A percentile compares a stretch with the other conserved stretches of the same genome.
Conservation (phyloP, 1,284 basidiomycete genomes). For the Neonothopanus nambi region DNA sequence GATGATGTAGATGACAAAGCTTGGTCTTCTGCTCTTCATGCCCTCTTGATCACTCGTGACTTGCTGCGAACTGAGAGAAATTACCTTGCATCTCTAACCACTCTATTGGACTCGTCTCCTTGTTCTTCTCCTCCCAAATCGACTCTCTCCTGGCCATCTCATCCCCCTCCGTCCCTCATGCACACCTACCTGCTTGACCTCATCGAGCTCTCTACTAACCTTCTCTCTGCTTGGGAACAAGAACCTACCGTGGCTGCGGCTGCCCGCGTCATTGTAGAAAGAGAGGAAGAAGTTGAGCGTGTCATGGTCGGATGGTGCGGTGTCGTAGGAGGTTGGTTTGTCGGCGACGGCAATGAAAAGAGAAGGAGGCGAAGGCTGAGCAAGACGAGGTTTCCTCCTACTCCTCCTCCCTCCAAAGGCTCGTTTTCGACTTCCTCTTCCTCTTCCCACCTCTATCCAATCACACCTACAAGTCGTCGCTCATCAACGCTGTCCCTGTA, state of each 20-base stretch:
- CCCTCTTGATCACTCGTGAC: conserved; percentile 59
- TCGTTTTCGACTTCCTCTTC: not conserved
- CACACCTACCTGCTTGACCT: conserved; percentile 51
- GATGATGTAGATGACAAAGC: conserved; percentile 32
- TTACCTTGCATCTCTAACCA: conserved; percentile 53
- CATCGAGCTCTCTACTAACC: conserved; percentile 44
- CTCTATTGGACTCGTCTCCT: conserved; percentile 33
- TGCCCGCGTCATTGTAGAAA: conserved; percentile 49
- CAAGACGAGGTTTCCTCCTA: conserved; percentile 17
- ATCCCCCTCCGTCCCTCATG: conserved; percentile 55
- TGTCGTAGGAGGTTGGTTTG: conserved; percentile 61
- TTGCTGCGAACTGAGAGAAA: conserved; percentile 66
- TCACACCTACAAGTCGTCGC: not conserved
- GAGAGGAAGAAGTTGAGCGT: conserved; percentile 52
- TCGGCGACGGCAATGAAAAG: conserved; percentile 23
- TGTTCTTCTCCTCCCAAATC: conserved; percentile 5
- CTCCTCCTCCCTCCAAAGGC: too few species aligned
- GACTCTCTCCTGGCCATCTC: conserved; percentile 31
- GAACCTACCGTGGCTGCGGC: conserved; percentile 65
- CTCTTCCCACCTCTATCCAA: not conserved
- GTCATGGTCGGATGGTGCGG: conserved; percentile 65
- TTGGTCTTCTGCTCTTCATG: conserved; percentile 57
- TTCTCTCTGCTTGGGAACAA: conserved; percentile 50
- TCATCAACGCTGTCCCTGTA: too few species aligned
- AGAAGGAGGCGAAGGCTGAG: conserved; percentile 22